Evolutionary conservation across 106 monocot genomes (phyloP).

Genomic region (Dendrobium chrysotoxum): DNA sequence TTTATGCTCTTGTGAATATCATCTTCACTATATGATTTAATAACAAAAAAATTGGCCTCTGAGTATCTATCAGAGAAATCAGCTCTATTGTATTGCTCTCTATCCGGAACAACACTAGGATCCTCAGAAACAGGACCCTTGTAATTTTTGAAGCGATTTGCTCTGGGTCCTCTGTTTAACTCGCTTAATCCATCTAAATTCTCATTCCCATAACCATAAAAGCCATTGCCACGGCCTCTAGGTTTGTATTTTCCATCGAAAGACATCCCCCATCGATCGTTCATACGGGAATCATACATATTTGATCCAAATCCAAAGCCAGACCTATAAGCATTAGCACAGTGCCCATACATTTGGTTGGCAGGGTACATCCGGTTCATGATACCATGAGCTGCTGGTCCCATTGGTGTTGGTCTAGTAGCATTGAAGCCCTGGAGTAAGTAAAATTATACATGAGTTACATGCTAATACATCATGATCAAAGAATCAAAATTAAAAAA

Average conservation of each 20-base stretch:
- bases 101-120: conserved; percentile 28
- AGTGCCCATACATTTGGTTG: conserved; percentile 47
- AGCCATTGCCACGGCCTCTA: conserved; percentile 47
- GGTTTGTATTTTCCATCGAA: conserved; percentile 46
- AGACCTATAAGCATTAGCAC: conserved; percentile 22
- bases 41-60: conserved; percentile 71
- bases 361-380: conserved; percentile 47
- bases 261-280: conserved; percentile 22
- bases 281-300: conserved; percentile 33
- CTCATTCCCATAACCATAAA: conserved; percentile 46
- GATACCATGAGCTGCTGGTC: conserved; percentile 18
- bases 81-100: conserved; percentile 48
- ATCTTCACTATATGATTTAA: conserved; percentile 89
- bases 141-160: conserved; percentile 34
- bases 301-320: conserved; percentile 24
- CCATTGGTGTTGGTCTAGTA: conserved; percentile 28
- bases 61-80: conserved; percentile 49
- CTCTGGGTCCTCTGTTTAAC: conserved; percentile 68
- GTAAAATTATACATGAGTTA: neutral
- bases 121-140: conserved; percentile 31
- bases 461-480: conserved; percentile 8
- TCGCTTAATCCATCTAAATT: conserved; percentile 61
- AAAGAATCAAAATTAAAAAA: neutral
- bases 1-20: conserved; percentile 82
- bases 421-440: conserved; percentile 28